phyloP scores from a whole-genome alignment of 371 early-diverging fungal genomes.

The Saksenaea vasiformis region DNA sequence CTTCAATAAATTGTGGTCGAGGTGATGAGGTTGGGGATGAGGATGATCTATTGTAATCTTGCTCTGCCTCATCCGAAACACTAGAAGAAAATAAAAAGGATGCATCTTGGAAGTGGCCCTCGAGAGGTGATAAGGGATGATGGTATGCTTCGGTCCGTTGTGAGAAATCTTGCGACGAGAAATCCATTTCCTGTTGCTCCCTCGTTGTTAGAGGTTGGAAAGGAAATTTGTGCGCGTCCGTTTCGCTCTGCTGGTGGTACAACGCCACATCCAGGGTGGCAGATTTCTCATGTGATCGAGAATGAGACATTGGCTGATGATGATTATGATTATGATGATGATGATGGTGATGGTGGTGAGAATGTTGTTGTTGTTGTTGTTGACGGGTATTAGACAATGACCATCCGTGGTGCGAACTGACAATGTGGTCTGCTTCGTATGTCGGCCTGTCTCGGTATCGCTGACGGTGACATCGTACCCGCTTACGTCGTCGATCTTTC shows the following conservation, averaged over 20 bases:
- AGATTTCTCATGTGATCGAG: slow-evolving; percentile 4
- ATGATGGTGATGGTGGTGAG: neutral
- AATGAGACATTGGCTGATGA: neutral
- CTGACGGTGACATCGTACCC: neutral
- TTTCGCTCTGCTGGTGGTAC: neutral
- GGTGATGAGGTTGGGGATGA: too few relatives aligned
- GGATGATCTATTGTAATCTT: neutral
- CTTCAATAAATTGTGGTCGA: neutral
- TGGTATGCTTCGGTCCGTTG: slow-evolving; percentile 46
- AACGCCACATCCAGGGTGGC: neutral
- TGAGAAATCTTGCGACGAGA: slow-evolving; percentile 85
- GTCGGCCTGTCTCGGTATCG: neutral
- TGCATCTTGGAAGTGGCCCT: neutral
- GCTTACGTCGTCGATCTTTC: neutral
- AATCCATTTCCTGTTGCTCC: neutral
- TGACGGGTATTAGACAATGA: neutral
- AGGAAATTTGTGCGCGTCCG: neutral
- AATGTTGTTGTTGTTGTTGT: too few relatives aligned
- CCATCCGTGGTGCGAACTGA: neutral
- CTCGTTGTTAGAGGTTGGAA: neutral
- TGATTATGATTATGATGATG: too few relatives aligned
- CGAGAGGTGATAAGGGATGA: neutral
- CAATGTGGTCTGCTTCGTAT: neutral
- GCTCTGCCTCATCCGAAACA: neutral
- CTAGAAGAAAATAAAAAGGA: neutral